Evolutionary conservation across 208 protist species (phyloP).

Genomic region (Trypanosoma lewisi): DNA sequence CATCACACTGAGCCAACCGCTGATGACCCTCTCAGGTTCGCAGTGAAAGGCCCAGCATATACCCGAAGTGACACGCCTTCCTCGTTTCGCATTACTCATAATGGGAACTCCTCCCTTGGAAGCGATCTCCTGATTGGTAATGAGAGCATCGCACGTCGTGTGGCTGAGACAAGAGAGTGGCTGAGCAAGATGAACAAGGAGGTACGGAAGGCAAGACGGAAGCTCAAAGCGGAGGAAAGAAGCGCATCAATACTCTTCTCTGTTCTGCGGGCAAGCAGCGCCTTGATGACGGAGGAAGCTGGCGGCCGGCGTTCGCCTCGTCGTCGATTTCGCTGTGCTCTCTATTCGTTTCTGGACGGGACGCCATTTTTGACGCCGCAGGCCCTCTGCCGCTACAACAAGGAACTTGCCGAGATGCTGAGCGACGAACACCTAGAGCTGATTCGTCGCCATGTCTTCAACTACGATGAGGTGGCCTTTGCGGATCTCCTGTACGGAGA

Average conservation of each 20-base stretch:
- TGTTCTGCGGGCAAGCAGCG: constrained; percentile 26
- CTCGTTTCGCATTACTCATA: constrained; percentile 22
- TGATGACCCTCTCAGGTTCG: not conserved
- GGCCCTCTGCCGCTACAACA: constrained; percentile 75
- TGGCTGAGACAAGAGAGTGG: constrained; percentile 53
- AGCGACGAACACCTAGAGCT: constrained; percentile 68
- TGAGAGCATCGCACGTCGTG: constrained; percentile 28
- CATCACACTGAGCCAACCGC: not conserved
- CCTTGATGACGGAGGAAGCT: constrained; percentile 11
- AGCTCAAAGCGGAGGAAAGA: constrained; percentile 15
- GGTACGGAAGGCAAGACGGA: constrained; percentile 27
- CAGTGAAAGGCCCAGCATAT: not conserved
- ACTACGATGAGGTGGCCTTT: constrained; percentile 72
- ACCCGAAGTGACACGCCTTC: constrained; percentile 19
- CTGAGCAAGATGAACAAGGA: constrained; percentile 48
- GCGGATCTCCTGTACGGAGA: constrained; percentile 86
- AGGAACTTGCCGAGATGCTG: constrained; percentile 59
- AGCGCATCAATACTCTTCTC: constrained; percentile 19
- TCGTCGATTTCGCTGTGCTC: constrained; percentile 11
- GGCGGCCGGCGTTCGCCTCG: not conserved
- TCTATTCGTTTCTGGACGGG: constrained; percentile 70
- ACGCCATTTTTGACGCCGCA: constrained; percentile 61
- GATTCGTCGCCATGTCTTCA: constrained; percentile 58
- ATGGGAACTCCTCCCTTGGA: constrained; percentile 11
- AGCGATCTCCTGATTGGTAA: constrained; percentile 11